Percentiles rank a stretch among this genome's conserved stretches.
Conservation (phyloP, 2,329 filamentous ascomycete species). For the Claviceps citrina region DNA sequence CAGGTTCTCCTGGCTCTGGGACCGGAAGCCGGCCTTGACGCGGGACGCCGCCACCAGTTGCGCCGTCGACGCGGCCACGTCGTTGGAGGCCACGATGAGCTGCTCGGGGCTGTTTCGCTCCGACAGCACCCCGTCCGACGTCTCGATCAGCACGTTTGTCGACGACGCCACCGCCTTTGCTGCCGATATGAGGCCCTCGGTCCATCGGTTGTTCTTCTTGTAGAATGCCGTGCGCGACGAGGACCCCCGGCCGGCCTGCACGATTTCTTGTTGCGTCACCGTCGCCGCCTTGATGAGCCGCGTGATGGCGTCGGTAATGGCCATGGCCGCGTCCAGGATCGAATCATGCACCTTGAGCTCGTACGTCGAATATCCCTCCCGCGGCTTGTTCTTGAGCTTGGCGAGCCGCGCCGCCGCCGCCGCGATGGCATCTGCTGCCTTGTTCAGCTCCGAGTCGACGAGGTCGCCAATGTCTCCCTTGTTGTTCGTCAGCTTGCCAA, state of each 20-base stretch:
- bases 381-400: slow-evolving; percentile 91
- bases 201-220: slow-evolving; percentile 99
- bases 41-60: slow-evolving; percentile 90
- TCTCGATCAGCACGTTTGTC: slow-evolving; percentile 94
- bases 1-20: slow-evolving; percentile 82
- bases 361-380: slow-evolving; percentile 88
- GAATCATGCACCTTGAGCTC: slow-evolving; percentile 92
- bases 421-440: slow-evolving; percentile 88
- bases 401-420: slow-evolving; percentile 77
- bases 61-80: slow-evolving; percentile 88
- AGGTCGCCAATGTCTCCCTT: slow-evolving; percentile 84
- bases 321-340: slow-evolving; percentile 82
- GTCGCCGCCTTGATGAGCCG: slow-evolving; percentile 91
- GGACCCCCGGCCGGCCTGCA: slow-evolving; percentile 76
- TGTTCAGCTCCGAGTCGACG: slow-evolving; percentile 80
- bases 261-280: slow-evolving; percentile 87
- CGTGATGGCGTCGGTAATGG: slow-evolving; percentile 86
- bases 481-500: slow-evolving; percentile 60
- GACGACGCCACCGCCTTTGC: slow-evolving; percentile 89
- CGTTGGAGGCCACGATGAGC: slow-evolving; percentile 92
- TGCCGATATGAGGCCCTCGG: slow-evolving; percentile 89
- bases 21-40: slow-evolving; percentile 97
- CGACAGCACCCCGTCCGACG: slow-evolving; percentile 85
- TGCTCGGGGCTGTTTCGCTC: slow-evolving; percentile 89
- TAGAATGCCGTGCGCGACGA: slow-evolving; percentile 89